Conservation (phyloP, 108 stramenopile genomes). For the Schizochytrium sp. region DNA sequence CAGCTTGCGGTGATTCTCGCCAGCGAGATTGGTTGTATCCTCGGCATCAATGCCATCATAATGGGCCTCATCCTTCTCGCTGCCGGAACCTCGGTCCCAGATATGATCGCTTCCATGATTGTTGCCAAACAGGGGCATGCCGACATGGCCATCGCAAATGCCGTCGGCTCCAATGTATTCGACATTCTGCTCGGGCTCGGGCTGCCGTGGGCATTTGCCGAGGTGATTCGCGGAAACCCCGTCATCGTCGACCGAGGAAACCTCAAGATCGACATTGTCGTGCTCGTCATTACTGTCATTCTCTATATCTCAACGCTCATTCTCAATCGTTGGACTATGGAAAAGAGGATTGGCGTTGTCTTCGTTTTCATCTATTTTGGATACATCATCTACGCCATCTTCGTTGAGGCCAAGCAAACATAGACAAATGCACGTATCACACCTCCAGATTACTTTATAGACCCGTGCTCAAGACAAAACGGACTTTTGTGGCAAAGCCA, state of each 20-base stretch:
- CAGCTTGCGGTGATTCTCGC: slow-evolving; percentile 15
- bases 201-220: slow-evolving; percentile 22
- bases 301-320: neutral
- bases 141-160: slow-evolving; percentile 29
- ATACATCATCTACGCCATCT: neutral
- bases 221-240: neutral
- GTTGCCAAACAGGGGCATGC: slow-evolving; percentile 25
- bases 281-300: neutral
- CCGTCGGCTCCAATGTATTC: slow-evolving; percentile 34
- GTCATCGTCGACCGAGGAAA: neutral
- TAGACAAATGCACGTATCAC: too few species aligned
- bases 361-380: neutral
- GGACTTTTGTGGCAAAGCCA: too few species aligned
- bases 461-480: too few species aligned
- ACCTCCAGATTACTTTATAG: too few species aligned
- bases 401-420: neutral
- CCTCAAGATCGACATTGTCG: neutral
- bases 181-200: slow-evolving; percentile 30
- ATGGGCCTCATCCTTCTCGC: slow-evolving; percentile 26
- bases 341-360: neutral
- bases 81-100: slow-evolving; percentile 25
- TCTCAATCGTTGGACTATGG: neutral
- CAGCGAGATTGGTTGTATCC: neutral
- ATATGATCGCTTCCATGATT: slow-evolving; percentile 23
- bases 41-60: neutral